phyloP scores from a whole-genome alignment of 179 eudicot genomes.

The Heliamphora pulchella region DNA sequence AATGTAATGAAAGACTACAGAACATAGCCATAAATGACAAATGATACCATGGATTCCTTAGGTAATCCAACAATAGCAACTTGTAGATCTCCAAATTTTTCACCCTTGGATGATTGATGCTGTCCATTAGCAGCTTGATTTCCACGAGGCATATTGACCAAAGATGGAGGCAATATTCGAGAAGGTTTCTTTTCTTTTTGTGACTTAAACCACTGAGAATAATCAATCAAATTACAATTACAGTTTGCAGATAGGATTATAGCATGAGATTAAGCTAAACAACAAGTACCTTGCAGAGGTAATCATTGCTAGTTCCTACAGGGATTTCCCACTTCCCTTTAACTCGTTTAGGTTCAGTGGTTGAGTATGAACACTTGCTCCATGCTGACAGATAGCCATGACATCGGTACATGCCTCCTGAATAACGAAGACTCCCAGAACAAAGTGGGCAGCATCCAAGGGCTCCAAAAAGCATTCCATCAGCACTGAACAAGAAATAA shows the following conservation, averaged over 20 bases:
- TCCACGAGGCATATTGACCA: conserved; percentile 38
- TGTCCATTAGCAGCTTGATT: conserved; percentile 37
- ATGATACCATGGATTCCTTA: conserved; percentile 49
- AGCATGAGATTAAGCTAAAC: not conserved
- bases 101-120: conserved; percentile 46
- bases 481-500: conserved; percentile 55
- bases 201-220: conserved; percentile 76
- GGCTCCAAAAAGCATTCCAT: conserved; percentile 95
- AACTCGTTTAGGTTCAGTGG: conserved; percentile 58
- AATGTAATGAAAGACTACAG: not conserved
- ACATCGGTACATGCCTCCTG: conserved; percentile 74
- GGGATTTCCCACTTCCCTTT: conserved; percentile 89
- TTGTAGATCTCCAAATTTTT: conserved; percentile 57
- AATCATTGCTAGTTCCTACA: conserved; percentile 58
- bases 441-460: conserved; percentile 60
- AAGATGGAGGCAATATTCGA: conserved; percentile 55
- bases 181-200: conserved; percentile 61
- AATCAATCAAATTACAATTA: conserved; percentile 16
- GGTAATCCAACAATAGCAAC: conserved; percentile 56
- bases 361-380: conserved; percentile 86
- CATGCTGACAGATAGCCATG: conserved; percentile 78
- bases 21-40: conserved; percentile 9
- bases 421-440: conserved; percentile 65
- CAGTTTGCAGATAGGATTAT: not conserved
- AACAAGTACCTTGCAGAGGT: conserved; percentile 62